Evolutionary conservation across 2,329 filamentous ascomycete species (phyloP).

Genomic region (Leptographium radiaticola): DNA sequence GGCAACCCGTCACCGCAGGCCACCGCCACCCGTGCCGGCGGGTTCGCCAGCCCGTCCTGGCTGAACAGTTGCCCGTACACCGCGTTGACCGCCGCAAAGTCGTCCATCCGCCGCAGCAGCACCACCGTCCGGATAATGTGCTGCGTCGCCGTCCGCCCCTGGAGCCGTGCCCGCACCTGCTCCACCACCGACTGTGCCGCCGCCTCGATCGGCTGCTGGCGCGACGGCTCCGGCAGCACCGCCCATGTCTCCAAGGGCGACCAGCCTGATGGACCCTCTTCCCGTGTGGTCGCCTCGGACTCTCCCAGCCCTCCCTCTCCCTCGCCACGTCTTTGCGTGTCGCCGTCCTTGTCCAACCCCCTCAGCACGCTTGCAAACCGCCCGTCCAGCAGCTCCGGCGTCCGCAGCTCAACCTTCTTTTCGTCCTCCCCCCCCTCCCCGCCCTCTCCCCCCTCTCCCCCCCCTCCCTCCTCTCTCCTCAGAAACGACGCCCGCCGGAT

Average conservation of each 20-base stretch:
- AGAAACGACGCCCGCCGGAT: conserved; percentile 44
- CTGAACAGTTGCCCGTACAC: conserved; percentile 64
- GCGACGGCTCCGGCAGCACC: conserved; percentile 12
- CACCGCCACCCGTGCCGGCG: conserved; percentile 74
- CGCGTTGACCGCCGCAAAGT: conserved; percentile 64
- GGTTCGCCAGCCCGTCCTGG: conserved; percentile 49
- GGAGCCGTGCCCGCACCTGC: conserved; percentile 29
- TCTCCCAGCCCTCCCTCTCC: background rate
- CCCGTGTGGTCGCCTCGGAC: background rate
- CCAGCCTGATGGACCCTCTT: background rate
- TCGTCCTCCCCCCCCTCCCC: conserved; percentile 20
- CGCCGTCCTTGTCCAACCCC: background rate
- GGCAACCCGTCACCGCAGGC: conserved; percentile 60
- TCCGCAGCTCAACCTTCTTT: conserved; percentile 24
- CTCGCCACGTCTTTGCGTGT: background rate
- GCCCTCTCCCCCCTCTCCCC: conserved; percentile 26
- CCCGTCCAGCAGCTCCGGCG: conserved; percentile 54
- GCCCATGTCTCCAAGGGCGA: conserved; percentile 12
- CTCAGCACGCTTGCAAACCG: conserved; percentile 36
- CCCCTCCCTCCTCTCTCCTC: conserved; percentile 21
- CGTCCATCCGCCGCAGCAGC: conserved; percentile 63
- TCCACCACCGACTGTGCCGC: conserved; percentile 36
- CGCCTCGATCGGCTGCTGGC: conserved; percentile 23
- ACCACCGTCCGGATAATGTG: conserved; percentile 47
- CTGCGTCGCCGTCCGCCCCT: conserved; percentile 15